phyloP scores from a whole-genome alignment of 768 basidiomycete genomes.

The Mycena amicta region DNA sequence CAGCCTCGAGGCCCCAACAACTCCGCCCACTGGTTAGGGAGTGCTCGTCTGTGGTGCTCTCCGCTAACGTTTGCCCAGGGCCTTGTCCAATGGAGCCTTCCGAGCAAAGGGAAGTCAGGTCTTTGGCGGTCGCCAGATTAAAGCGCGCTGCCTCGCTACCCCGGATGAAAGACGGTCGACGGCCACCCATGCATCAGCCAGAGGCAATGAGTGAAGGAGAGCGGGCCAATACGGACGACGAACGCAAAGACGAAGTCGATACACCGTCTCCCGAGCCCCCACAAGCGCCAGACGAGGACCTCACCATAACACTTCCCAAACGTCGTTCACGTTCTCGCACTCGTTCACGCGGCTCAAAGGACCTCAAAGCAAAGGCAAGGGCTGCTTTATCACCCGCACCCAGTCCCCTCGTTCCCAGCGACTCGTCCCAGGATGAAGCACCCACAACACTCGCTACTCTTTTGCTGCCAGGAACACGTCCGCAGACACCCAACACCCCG shows the following conservation, averaged over 20 bases:
- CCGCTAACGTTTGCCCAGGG: neutral
- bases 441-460: slow-evolving; percentile 44
- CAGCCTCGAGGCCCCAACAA: neutral
- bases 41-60: neutral
- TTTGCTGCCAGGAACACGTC: slow-evolving; percentile 60
- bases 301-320: slow-evolving; percentile 52
- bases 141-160: slow-evolving; percentile 91
- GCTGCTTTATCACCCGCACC: slow-evolving; percentile 50
- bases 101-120: slow-evolving; percentile 74
- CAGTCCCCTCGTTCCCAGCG: slow-evolving; percentile 49
- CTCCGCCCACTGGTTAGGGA: neutral
- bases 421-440: slow-evolving; percentile 73
- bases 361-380: slow-evolving; percentile 65
- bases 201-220: slow-evolving; percentile 86
- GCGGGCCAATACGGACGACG: slow-evolving; percentile 48
- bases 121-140: slow-evolving; percentile 85
- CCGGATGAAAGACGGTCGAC: slow-evolving; percentile 86
- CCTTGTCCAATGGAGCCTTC: slow-evolving; percentile 41
- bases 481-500: slow-evolving; percentile 55
- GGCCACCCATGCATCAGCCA: slow-evolving; percentile 85
- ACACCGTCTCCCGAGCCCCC: slow-evolving; percentile 30
- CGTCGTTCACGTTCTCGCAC: slow-evolving; percentile 79
- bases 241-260: slow-evolving; percentile 32
- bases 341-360: slow-evolving; percentile 75
- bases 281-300: slow-evolving; percentile 35